These are phyloP conservation scores for Sergeia podlipaevii DNA, from an alignment of 208 protist species.

Conservation along the genomic window DNA sequence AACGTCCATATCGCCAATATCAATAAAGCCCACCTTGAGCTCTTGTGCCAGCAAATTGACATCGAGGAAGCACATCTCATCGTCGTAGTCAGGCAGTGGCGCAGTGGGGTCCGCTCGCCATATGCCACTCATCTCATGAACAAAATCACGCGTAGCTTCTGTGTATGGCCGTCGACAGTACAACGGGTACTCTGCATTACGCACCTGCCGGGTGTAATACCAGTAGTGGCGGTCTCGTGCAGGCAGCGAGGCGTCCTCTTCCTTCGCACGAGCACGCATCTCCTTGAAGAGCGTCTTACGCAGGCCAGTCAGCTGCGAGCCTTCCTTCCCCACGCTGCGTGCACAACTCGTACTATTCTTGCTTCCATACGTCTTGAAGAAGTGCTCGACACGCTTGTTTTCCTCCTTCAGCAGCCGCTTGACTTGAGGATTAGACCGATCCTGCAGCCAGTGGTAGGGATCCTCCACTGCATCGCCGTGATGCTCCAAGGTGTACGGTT, in stretches of 20 bases:
- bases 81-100: slow-evolving; percentile 41
- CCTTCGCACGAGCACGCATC: slow-evolving; percentile 39
- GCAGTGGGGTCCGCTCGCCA: slow-evolving; percentile 25
- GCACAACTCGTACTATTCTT: too few species aligned
- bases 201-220: slow-evolving; percentile 62
- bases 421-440: slow-evolving; percentile 30
- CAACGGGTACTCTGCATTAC: slow-evolving; percentile 47
- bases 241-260: slow-evolving; percentile 53
- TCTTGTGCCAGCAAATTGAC: slow-evolving; percentile 56
- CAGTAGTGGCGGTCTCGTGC: slow-evolving; percentile 46
- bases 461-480: slow-evolving; percentile 43
- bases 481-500: slow-evolving; percentile 15
- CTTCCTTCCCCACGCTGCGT: not conserved
- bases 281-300: slow-evolving; percentile 36
- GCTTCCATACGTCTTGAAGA: slow-evolving; percentile 20
- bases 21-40: slow-evolving; percentile 34
- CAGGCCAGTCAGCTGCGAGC: slow-evolving; percentile 2
- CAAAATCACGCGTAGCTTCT: slow-evolving; percentile 28
- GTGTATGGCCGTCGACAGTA: slow-evolving; percentile 51
- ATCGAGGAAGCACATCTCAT: slow-evolving; percentile 69
- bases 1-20: slow-evolving; percentile 64
- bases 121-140: slow-evolving; percentile 30
- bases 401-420: slow-evolving; percentile 34
- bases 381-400: slow-evolving; percentile 36
- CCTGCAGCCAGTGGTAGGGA: slow-evolving; percentile 50